phyloP scores from a whole-genome alignment of 352 stramenopile genomes.

The Halophytophthora batemanensis region DNA sequence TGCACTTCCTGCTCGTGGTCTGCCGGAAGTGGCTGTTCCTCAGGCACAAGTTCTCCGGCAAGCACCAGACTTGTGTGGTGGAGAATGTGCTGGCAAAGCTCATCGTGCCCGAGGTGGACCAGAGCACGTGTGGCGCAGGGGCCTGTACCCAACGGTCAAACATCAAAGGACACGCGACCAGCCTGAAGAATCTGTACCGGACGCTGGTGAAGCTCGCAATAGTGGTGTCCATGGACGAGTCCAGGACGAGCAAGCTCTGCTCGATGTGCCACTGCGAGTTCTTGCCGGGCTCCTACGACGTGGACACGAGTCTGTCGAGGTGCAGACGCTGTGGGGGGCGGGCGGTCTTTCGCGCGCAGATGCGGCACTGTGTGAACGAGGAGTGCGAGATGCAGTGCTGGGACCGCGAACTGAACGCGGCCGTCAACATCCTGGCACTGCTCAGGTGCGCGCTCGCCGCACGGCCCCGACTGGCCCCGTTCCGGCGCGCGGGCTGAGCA shows the following conservation, averaged over 20 bases:
- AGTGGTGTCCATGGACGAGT: conserved; percentile 13
- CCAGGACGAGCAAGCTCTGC: conserved; percentile 7
- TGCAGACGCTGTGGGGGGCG: too few relatives aligned
- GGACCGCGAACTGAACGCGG: too few relatives aligned
- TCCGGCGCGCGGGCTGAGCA: too few relatives aligned
- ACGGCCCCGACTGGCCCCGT: too few relatives aligned
- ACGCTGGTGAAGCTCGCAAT: conserved; percentile 9
- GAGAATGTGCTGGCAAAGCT: conserved; percentile 3
- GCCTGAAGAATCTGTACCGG: conserved; percentile 4
- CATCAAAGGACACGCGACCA: conserved; percentile 8
- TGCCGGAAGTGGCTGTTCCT: conserved; percentile 4
- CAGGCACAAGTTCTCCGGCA: conserved; percentile 5
- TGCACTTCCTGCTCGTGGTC: conserved; percentile 9
- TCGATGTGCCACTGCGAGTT: conserved; percentile 2
- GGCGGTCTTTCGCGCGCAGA: background rate
- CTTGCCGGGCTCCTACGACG: background rate
- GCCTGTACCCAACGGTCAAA: conserved; percentile 6
- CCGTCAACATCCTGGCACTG: conserved; percentile 3
- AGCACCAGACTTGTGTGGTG: background rate
- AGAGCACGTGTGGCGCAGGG: conserved; percentile 8
- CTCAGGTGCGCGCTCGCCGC: background rate
- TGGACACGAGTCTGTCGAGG: background rate
- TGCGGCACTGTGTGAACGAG: background rate
- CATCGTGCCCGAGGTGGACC: conserved; percentile 1
- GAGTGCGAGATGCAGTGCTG: background rate